Base-by-base conservation (phyloP, 208 protist species). In the Naegleria lovaniensis region DNA sequence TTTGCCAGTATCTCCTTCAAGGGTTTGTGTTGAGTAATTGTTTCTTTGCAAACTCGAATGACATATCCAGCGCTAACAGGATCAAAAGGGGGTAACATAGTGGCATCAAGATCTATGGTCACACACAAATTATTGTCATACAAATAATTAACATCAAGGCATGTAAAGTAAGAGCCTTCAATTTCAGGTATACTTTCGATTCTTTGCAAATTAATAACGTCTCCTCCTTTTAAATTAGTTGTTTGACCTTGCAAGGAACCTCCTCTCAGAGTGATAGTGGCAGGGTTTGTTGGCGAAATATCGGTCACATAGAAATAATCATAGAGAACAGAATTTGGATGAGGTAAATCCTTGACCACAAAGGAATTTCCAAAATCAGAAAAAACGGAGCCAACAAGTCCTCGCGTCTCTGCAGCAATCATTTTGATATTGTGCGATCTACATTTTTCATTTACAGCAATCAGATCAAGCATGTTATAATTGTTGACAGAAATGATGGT, bases 351-450 rank as follows among this genome's bases (percentile, higher is more conserved):
- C 29, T 58, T 51, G 25, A 91, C 9, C 0, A 22, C 40, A 40
- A 91, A 91, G 7, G 9, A 19, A 55, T 58, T 29, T 38, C 91
- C 91, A 90, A 92, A 90, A 67, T 92, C 91, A 67, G 0, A 36
- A 90, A 92, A 92, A 39, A 92, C 16, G 7, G 43, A 84, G 15
- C 58, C 86, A 48, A 58, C 91, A 19, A 92, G 29, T 25, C 91
- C 91, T 51, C 88, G 11, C 9, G 67, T 55, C n/a, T 92, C 87
- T 0, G 87, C 5, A 0, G 48, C 41, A 25, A 92, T 92, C 29
- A 90, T 83, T 38, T 90, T 55, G 13, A 83, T 36, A 22, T 36
- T 39, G 33, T 83, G 19, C 11, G 2, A 19, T 41, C 88, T 55
- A 38, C 75, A 83, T 19, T 41, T 9, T 16, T 79, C 43, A 88